Base-by-base conservation (phyloP, 2,329 filamentous ascomycete species). In the Phyllosticta citrichinensis region DNA sequence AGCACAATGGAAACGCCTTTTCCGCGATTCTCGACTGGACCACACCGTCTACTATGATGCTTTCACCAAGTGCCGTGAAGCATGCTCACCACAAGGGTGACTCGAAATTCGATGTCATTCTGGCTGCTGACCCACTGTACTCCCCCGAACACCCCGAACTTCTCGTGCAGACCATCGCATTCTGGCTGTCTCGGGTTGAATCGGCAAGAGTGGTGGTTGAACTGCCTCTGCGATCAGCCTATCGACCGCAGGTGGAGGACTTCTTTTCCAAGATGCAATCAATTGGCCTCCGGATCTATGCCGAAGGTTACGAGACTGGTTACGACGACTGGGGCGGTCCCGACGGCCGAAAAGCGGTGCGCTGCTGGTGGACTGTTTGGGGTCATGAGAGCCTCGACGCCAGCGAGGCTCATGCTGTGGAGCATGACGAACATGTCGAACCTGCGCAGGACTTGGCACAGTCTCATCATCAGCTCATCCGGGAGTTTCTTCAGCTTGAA, bases 111-210 rank as follows among this genome's bases (percentile, higher is more conserved):
- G 70, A 73, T 12, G 76, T 96, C 60, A 84, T 97, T 52, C 80
- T 99, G 2, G 90, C 85, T 2, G 91, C 93, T 2, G 94, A 99
- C 72, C 83, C 90, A 0, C 77, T 99, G 20, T 97, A 97, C 74
- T 91, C 92, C 54, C 82, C 91, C 56, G 82, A 88, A 3, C 94
- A 97, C 69, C 91, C 93, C 0, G 75, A 73, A 2, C 83, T 94
- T 68, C 81, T 97, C 22, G 85, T 86, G 0, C 79, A 84, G 14
- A 86, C 89, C 14, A 85, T 97, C 53, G 74, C 79, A 10, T 75
- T 81, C 50, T 90, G 91, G 74, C 78, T 97, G 11, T 80, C 80
- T 9, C 74, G 77, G 14, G 78, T 77, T 2, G 61, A 72, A 0
- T 76, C 81, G 27, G 83, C 89, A 1, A 81, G 88, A 40, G 87